Evolutionary conservation across 2,329 filamentous ascomycete genomes (phyloP), one percentile per base, ranked within the genome.

Genomic region (Hypoxylon sp.): DNA sequence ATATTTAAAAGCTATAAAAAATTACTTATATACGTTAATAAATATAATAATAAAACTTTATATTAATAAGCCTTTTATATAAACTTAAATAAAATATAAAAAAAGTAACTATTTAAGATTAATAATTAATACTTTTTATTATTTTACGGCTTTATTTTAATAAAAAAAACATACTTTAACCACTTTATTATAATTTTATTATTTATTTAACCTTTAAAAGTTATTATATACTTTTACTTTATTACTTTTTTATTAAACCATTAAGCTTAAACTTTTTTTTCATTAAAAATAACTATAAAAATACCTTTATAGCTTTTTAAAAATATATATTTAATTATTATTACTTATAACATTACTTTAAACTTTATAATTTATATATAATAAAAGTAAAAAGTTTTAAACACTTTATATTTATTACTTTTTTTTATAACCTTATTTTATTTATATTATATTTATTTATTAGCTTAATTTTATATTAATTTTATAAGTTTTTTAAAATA

Each of bases 251-350:
- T 36, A 32, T 36, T 32, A 51, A 33, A 33, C 4, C 24, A 26
- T n/a, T n/a, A n/a, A n/a, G n/a, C n/a, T n/a, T n/a, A n/a, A n/a
- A n/a, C n/a, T n/a, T n/a, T n/a, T n/a, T 40, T 40, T 40, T 18
- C 8, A 40, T 18, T 16, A 51, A 32, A 51, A 22, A 32, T 36
- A 12, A 33, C n/a, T 14, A 33, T 33, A 2, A 33, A 33, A 14
- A 14, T 14, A 33, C 32, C 4, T 33, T 33, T 33, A 33, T 14
- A 14, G 12, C 12, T 51, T 22, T 30, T 28, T 40, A 28, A 18
- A 53, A 24, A 53, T 14, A 53, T 22, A 20, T 40, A 36, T 28
- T 40, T 53, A n/a, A 40, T 26, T 42, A 40, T 53, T 53, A 40
- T 24, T 14, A 16, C 11, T 28, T 40, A 51, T 5, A 14, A 22